Evolutionary conservation across 2,329 filamentous ascomycete genomes (phyloP), one percentile per base, ranked within the genome.

Genomic region (Xylaria polymorpha): DNA sequence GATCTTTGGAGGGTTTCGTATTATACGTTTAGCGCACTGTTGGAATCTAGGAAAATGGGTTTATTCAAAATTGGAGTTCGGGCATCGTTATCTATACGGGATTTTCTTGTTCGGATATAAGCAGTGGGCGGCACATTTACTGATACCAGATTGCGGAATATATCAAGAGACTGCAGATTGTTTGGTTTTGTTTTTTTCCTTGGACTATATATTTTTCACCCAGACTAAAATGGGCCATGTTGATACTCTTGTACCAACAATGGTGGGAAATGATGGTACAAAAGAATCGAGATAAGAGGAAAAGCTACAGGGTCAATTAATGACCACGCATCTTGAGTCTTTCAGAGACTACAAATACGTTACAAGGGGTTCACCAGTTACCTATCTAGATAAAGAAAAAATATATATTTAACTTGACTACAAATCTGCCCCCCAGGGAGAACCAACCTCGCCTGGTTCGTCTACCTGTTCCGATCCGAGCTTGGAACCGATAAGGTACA

Each of bases 381-480:
- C 0, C 7, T 65, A 46, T 15, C 1, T 25, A 56, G 46, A 61
- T 50, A 60, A 53, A 39, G 15, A 50, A 4, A 63, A 50, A 35
- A 48, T 18, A 50, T 8, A 22, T 29, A n/a, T 51, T 29, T n/a
- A 65, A 57, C 8, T 41, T 12, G 35, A 8, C 20, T 43, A 10
- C 12, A 12, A 20, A 12, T 50, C 9, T 3, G 4, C 15, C 48
- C 15, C 1, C 12, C 35, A n/a, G 10, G 14, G 7, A 37, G 18
- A 64, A 20, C 29, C 1, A 12, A 37, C 37, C 20, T 56, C 3
- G 7, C 22, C 14, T 41, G 3, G n/a, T 58, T 48, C 18, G 7
- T n/a, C 14, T 29, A 2, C 29, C 20, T 18, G 18, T 85, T 72
- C 12, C 82, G 75, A 69, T 81, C 84, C 55, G 84, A 76, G 4